These are phyloP conservation scores for Eleusine indica DNA, from an alignment of 176 grass and related monocot genomes.

Conservation along the genomic window DNA sequence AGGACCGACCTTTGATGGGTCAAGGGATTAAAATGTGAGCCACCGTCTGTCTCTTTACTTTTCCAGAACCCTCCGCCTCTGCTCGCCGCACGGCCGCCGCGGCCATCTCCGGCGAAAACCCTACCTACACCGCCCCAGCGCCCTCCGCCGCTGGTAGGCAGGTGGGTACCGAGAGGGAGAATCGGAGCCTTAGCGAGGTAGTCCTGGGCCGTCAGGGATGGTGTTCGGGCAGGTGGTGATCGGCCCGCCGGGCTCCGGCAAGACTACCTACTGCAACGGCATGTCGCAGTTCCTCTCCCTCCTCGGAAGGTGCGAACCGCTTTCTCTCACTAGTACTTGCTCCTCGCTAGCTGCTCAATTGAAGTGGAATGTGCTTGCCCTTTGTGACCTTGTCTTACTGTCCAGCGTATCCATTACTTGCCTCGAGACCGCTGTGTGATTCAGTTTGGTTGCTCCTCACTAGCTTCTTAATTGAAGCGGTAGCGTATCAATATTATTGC, in stretches of 20 bases:
- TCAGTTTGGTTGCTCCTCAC: background rate
- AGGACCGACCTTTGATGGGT: background rate
- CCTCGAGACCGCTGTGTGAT: background rate
- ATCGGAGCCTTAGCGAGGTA: background rate
- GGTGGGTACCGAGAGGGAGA: background rate
- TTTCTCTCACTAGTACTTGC: background rate
- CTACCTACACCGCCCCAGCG: conserved; percentile 21
- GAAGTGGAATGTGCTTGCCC: background rate
- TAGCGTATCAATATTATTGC: background rate
- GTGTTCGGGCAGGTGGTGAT: conserved; percentile 95
- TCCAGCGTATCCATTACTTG: background rate
- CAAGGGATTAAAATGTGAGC: background rate
- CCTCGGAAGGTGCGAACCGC: conserved; percentile 51
- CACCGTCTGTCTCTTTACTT: no score
- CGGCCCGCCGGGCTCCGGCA: conserved; percentile 91
- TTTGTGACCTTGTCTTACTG: background rate
- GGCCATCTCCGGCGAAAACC: conserved; percentile 28
- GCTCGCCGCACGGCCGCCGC: background rate
- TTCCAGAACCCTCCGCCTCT: background rate
- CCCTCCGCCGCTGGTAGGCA: background rate
- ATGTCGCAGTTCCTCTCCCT: conserved; percentile 94
- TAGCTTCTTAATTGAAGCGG: background rate
- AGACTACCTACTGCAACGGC: conserved; percentile 98
- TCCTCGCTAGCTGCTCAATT: background rate
- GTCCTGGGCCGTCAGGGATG: conserved; percentile 42